Evolutionary conservation across 1,284 basidiomycete genomes (phyloP), one percentile per base, ranked within the genome.

Genomic region (Moniliophthora roreri): DNA sequence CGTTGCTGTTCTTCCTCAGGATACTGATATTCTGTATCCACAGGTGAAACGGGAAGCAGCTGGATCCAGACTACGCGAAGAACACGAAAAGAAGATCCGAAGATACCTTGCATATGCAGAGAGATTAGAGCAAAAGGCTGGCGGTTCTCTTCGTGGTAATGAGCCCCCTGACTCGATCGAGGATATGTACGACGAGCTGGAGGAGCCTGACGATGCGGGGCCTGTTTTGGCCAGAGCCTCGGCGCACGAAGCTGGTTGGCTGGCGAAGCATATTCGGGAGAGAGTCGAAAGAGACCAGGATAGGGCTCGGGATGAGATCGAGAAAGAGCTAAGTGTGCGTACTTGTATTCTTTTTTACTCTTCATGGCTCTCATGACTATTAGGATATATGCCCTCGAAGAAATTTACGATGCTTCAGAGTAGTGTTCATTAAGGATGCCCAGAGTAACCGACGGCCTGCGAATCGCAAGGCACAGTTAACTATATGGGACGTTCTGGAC

Each of bases 401-500:
- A 10, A 75, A 89, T 20, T 87, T 94, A 11, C 83, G 89, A 40
- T 84, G 79, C 54, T 97, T 98, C 69, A 79, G 93, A 20, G 84
- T 97, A 3, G 69, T 95, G 7, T 74, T 87, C 11, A 80, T 91
- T 18, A 74, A 81, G 56, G 96, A 98, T 65, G 85, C 87, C 5
- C 74, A 73, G 24, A 81, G 80, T 32, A 62, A 63, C 0, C 74
- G 75, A 54, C 72, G 75, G 55, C 78, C 79, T 13, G 72, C 78
- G 4, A 73, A 75, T 53, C 80, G 91, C 15, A 76, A 70, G 1
- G 93, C 83, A 0, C 88, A 92, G 64, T 62, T 97, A 46, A 95
- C 89, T 0, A 80, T 94, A 0, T 95, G 93, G 92, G 91, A 96
- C 62, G 85, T 84, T 1, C 70, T 84, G 4, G 73, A 71, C 8